Evolutionary conservation across 1,284 basidiomycete species (phyloP).

Genomic region (Trametes hirsuta): DNA sequence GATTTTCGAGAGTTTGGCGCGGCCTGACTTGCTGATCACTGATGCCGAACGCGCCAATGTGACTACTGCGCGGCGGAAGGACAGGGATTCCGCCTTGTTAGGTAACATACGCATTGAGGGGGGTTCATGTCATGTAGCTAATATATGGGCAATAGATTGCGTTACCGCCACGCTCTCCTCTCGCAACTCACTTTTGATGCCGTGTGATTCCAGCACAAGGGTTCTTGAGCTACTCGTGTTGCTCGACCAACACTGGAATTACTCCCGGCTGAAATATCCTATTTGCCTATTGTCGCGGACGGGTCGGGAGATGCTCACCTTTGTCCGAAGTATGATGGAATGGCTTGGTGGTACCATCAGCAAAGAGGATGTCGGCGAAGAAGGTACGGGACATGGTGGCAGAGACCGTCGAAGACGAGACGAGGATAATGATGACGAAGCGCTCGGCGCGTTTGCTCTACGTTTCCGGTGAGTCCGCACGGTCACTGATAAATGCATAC

Average conservation of each 20-base stretch:
- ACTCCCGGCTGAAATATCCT: constrained; percentile 77
- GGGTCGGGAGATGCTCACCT: constrained; percentile 92
- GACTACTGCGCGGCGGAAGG: constrained; percentile 86
- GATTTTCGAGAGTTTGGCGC: constrained; percentile 84
- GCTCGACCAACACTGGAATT: constrained; percentile 98
- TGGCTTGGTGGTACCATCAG: constrained; percentile 96
- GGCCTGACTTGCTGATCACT: constrained; percentile 93
- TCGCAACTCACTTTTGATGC: constrained; percentile 83
- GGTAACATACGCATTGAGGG: constrained; percentile 51
- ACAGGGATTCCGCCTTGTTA: constrained; percentile 88
- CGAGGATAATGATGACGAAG: constrained; percentile 74
- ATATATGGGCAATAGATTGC: constrained; percentile 58
- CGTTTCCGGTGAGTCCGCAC: constrained; percentile 62
- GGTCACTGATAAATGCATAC: neutral
- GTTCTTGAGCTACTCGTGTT: constrained; percentile 93
- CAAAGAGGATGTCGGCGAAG: constrained; percentile 85
- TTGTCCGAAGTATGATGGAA: constrained; percentile 97
- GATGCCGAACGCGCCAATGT: constrained; percentile 86
- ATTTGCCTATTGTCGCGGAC: constrained; percentile 93
- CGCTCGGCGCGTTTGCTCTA: constrained; percentile 74
- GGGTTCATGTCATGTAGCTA: neutral
- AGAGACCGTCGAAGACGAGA: constrained; percentile 62
- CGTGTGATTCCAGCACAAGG: constrained; percentile 93
- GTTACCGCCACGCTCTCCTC: constrained; percentile 84
- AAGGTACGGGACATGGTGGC: constrained; percentile 51